phyloP scores from a whole-genome alignment of 192 early-diverging fungal genomes.

The Mortierella alpina region DNA sequence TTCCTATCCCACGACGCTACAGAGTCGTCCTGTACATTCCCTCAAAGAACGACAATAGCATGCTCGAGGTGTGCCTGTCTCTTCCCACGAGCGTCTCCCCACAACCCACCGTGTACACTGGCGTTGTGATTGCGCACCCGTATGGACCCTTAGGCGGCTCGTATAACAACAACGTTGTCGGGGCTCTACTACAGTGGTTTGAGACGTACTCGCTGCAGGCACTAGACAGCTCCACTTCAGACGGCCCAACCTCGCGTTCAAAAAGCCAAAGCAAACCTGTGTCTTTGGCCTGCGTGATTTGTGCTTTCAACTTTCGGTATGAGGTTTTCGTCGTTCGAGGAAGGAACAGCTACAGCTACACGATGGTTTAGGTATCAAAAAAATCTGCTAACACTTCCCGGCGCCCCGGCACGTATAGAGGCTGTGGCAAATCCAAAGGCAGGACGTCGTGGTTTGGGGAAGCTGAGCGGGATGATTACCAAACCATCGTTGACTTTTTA shows the following conservation, averaged over 20 bases:
- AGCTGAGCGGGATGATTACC: conserved; percentile 53
- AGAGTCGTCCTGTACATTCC: conserved; percentile 34
- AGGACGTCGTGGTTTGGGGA: conserved; percentile 55
- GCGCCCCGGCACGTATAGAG: not conserved
- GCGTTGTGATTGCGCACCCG: conserved; percentile 55
- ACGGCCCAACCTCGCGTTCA: not conserved
- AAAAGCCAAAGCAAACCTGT: not conserved
- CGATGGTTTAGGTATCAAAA: no score
- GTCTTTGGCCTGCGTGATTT: conserved; percentile 38
- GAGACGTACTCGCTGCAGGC: conserved; percentile 31
- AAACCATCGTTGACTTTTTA: conserved; percentile 49
- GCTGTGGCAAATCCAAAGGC: conserved; percentile 55
- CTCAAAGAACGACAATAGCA: conserved; percentile 19
- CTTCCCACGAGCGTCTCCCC: conserved; percentile 30
- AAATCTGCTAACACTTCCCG: not conserved
- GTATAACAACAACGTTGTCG: conserved; percentile 49
- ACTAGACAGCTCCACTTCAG: not conserved
- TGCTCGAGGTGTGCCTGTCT: conserved; percentile 43
- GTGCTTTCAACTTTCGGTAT: conserved; percentile 58
- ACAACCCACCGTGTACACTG: conserved; percentile 22
- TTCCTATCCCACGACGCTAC: conserved; percentile 45
- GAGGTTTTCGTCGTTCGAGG: not conserved
- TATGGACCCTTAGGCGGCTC: conserved; percentile 56
- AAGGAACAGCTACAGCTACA: not conserved
- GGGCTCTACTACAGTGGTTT: conserved; percentile 49